A percentile compares a stretch with the other conserved stretches of the same genome.
Evolutionary conservation across 2,329 filamentous ascomycete species (phyloP).

Genomic region (Aspergillus quadricinctus): DNA sequence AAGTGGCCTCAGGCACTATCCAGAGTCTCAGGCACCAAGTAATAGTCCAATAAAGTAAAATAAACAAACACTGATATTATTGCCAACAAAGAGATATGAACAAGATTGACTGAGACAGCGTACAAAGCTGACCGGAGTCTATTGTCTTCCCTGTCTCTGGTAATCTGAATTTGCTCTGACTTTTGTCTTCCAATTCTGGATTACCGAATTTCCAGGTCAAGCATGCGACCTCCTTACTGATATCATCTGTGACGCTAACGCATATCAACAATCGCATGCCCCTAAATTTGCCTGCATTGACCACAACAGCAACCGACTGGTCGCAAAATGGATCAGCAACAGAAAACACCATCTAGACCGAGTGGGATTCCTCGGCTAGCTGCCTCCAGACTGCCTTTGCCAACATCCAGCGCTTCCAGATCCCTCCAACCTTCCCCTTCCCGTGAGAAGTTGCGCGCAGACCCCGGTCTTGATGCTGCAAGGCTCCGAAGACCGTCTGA

Average conservation of each 20-base stretch:
- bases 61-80: not conserved
- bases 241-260: not conserved
- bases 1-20: not conserved
- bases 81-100: not conserved
- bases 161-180: not conserved
- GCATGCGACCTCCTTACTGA: not conserved
- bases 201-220: not conserved
- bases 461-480: constrained; percentile 34
- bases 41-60: not conserved
- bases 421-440: constrained; percentile 46
- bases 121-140: not conserved
- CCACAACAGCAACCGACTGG: not conserved
- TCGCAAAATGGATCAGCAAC: constrained; percentile 32
- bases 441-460: constrained; percentile 43
- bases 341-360: constrained; percentile 24
- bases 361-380: constrained; percentile 47
- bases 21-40: not conserved
- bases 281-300: not conserved
- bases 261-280: not conserved
- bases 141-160: not conserved
- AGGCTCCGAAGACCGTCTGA: constrained; percentile 38
- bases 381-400: constrained; percentile 50
- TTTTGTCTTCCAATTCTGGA: not conserved
- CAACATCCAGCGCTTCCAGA: constrained; percentile 35
- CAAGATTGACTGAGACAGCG: not conserved